Conservation (phyloP, 2,329 filamentous ascomycete genomes). For the Trichophyton mentagrophytes region DNA sequence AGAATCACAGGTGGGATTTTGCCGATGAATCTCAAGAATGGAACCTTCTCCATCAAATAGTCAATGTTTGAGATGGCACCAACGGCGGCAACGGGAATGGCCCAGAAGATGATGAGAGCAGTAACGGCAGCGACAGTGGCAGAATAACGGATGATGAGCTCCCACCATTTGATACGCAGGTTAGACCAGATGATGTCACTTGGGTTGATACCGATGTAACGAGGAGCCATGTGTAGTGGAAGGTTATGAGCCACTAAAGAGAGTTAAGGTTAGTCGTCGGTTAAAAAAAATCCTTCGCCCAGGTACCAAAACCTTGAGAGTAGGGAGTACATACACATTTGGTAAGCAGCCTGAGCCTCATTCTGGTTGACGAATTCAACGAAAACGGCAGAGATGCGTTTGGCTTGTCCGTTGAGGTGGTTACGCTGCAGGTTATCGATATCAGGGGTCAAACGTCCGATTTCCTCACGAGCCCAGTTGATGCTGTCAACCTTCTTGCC, state of each 20-base stretch:
- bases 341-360: conserved; percentile 74
- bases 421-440: conserved; percentile 55
- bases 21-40: conserved; percentile 61
- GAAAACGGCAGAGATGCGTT: conserved; percentile 65
- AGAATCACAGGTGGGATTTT: conserved; percentile 57
- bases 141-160: conserved; percentile 60
- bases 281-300: not conserved
- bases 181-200: conserved; percentile 79
- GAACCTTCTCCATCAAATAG: conserved; percentile 49
- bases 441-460: conserved; percentile 60
- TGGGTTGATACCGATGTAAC: conserved; percentile 70
- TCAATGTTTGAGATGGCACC: conserved; percentile 76
- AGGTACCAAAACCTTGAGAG: not conserved
- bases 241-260: conserved; percentile 64
- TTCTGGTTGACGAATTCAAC: conserved; percentile 76
- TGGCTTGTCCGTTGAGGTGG: conserved; percentile 52
- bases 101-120: conserved; percentile 78
- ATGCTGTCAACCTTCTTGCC: conserved; percentile 92
- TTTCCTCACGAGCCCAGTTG: conserved; percentile 68
- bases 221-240: conserved; percentile 72
- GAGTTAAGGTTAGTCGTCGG: conserved; percentile 3
- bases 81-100: conserved; percentile 62
- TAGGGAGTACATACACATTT: conserved; percentile 39
- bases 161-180: conserved; percentile 74
- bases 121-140: conserved; percentile 58